Percentiles rank a stretch among this genome's conserved stretches.
phyloP scores from a whole-genome alignment of 179 eudicot genomes.

The Nepenthes alata region DNA sequence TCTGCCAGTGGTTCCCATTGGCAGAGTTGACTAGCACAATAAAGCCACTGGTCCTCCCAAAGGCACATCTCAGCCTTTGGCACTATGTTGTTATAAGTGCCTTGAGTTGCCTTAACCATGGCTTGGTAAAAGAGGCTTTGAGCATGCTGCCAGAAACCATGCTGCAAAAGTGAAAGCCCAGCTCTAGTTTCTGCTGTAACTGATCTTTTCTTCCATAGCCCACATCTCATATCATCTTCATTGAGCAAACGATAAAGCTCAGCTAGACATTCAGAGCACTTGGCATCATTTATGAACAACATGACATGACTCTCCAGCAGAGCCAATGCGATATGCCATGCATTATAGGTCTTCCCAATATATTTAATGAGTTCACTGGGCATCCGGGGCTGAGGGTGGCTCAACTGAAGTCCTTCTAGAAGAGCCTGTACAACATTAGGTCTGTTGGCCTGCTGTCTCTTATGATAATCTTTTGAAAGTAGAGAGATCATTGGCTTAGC shows the following conservation, averaged over 20 bases:
- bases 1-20: slow-evolving; percentile 95
- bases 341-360: slow-evolving; percentile 98
- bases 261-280: slow-evolving; percentile 95
- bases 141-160: slow-evolving; percentile 98
- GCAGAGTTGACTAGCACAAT: slow-evolving; percentile 91
- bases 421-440: slow-evolving; percentile 99
- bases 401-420: slow-evolving; percentile 93
- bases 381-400: slow-evolving; percentile 99
- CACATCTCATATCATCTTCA: slow-evolving; percentile 99
- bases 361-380: slow-evolving; percentile 96
- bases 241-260: slow-evolving; percentile 95
- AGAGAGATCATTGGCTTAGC: slow-evolving; percentile 95
- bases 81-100: slow-evolving; percentile 87
- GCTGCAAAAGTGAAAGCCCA: slow-evolving; percentile 97
- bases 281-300: slow-evolving; percentile 79
- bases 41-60: slow-evolving; percentile 99
- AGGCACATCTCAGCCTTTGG: slow-evolving; percentile 99
- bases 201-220: slow-evolving; percentile 92
- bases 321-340: slow-evolving; percentile 95
- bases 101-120: slow-evolving; percentile 97
- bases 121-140: slow-evolving; percentile 97
- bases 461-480: slow-evolving; percentile 92
- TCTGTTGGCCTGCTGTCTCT: slow-evolving; percentile 77
- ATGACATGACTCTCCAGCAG: slow-evolving; percentile 94
- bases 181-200: slow-evolving; percentile 93